Percentiles rank a stretch among this genome's conserved stretches.
Conservation (phyloP, 805 yeast genomes). For the Myxozyma sirexii region DNA sequence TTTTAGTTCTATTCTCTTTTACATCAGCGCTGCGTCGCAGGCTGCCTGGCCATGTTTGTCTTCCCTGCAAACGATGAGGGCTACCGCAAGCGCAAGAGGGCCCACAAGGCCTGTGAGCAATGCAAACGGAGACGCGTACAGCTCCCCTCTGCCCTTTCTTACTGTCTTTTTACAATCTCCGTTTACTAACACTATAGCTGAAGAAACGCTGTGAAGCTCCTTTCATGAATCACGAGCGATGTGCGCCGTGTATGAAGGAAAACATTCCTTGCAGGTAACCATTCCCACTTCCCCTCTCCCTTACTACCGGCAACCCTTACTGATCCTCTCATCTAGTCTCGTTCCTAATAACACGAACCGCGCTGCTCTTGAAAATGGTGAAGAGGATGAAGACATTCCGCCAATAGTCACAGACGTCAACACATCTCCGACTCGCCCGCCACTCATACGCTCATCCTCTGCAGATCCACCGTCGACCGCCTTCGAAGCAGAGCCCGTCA, state of each 20-base stretch:
- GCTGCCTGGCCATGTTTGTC: slow-evolving; percentile 42
- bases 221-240: slow-evolving; percentile 36
- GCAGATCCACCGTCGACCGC: not conserved
- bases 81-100: slow-evolving; percentile 49
- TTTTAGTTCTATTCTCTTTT: not conserved
- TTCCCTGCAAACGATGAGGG: slow-evolving; percentile 50
- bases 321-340: slow-evolving; percentile 12
- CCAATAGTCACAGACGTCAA: not conserved
- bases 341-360: not conserved
- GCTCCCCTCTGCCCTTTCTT: not conserved
- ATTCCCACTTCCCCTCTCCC: not conserved
- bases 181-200: not conserved
- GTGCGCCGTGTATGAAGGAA: slow-evolving; percentile 43
- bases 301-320: not conserved
- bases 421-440: not conserved
- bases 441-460: not conserved
- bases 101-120: slow-evolving; percentile 48
- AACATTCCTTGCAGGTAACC: slow-evolving; percentile 40
- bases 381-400: slow-evolving; percentile 3
- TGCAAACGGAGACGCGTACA: slow-evolving; percentile 45
- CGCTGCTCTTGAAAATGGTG: not conserved
- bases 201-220: slow-evolving; percentile 43
- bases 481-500: not conserved
- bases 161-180: too few relatives aligned
- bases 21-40: not conserved